phyloP scores from a whole-genome alignment of 139 green algal species.

The Tetraselmis striata region DNA sequence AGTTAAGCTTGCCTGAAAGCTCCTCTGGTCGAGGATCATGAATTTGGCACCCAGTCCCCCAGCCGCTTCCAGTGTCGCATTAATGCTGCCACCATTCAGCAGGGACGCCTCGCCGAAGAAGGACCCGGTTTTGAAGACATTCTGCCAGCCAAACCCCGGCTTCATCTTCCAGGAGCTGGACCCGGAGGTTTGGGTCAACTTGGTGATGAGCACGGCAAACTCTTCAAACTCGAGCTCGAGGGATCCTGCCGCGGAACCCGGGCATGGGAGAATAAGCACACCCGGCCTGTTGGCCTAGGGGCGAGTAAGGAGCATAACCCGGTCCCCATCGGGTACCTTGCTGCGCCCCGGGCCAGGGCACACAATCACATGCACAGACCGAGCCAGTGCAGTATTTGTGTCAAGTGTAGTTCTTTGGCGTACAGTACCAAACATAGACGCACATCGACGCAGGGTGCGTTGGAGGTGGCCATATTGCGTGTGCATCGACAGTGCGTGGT shows the following conservation, averaged over 20 bases:
- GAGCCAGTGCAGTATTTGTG: no score
- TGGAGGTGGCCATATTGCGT: no score
- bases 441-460: no score
- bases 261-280: no score
- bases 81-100: not conserved
- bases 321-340: no score
- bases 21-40: not conserved
- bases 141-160: not conserved
- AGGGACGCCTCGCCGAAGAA: not conserved
- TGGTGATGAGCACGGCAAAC: not conserved
- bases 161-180: not conserved
- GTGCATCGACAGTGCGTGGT: no score
- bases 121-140: not conserved
- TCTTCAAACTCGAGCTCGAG: not conserved
- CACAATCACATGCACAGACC: no score
- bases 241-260: not conserved
- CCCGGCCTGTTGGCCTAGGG: no score
- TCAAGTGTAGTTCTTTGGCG: no score
- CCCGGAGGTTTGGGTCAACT: not conserved
- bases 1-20: not conserved
- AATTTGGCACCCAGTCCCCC: not conserved
- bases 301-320: no score
- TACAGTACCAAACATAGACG: no score
- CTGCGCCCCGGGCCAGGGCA: no score
- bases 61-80: not conserved